Evolutionary conservation across 208 protist species (phyloP).

Genomic region (Endotrypanum monterogeii): DNA sequence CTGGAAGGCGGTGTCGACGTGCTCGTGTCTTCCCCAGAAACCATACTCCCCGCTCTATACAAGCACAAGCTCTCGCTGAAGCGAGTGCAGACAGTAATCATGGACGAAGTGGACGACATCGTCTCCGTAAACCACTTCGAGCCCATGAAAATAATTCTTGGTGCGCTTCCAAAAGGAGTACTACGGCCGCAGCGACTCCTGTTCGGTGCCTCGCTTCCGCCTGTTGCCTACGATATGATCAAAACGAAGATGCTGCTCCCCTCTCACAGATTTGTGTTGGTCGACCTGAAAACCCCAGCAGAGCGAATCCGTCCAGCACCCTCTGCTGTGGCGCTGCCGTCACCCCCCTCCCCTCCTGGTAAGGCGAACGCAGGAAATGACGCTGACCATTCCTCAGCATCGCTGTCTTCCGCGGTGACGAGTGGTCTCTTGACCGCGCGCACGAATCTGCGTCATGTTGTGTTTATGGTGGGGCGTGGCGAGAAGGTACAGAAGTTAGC

Average conservation of each 20-base stretch:
- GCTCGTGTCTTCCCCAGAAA: constrained; percentile 75
- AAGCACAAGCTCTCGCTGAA: constrained; percentile 68
- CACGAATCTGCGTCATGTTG: constrained; percentile 42
- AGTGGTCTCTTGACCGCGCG: constrained; percentile 19
- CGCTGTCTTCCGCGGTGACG: not conserved
- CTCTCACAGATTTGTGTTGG: constrained; percentile 83
- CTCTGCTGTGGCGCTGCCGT: not conserved
- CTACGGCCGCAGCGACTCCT: constrained; percentile 74
- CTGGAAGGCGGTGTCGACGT: constrained; percentile 67
- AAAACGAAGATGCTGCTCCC: constrained; percentile 68
- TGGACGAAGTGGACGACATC: constrained; percentile 87
- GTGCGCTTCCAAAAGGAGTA: constrained; percentile 62
- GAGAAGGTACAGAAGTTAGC: constrained; percentile 77
- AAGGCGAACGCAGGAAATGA: not conserved
- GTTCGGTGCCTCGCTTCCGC: constrained; percentile 73
- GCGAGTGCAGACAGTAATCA: constrained; percentile 60
- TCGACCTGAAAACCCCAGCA: constrained; percentile 38
- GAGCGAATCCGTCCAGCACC: not conserved
- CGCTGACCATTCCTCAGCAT: not conserved
- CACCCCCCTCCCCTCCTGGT: not conserved
- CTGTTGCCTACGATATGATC: constrained; percentile 76
- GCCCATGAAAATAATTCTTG: constrained; percentile 77
- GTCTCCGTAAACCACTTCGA: constrained; percentile 89
- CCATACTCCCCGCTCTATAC: constrained; percentile 68
- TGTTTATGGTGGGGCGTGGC: constrained; percentile 70